Evolutionary conservation across 2,329 filamentous ascomycete species (phyloP).

Genomic region (Botryotinia globosa): DNA sequence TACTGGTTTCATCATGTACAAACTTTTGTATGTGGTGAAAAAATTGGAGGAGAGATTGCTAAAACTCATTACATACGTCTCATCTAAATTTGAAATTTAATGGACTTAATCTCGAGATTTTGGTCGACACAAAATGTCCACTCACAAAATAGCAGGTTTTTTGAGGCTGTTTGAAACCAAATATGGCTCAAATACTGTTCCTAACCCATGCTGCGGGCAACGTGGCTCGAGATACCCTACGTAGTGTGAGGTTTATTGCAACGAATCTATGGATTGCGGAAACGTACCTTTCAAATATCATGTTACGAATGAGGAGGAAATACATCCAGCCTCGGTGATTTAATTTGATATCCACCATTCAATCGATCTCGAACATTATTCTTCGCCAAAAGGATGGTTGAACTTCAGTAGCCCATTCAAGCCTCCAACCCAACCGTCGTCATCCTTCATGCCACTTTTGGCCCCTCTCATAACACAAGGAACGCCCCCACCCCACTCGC

Average conservation of each 20-base stretch:
- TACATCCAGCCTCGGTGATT: neutral
- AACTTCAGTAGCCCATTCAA: conserved; percentile 93
- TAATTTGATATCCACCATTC: neutral
- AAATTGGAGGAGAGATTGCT: neutral
- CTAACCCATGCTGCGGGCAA: neutral
- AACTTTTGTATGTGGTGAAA: neutral
- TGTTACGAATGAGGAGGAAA: neutral
- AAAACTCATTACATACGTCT: neutral
- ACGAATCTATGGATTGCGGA: neutral
- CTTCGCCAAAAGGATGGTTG: conserved; percentile 90
- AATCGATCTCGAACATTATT: conserved; percentile 15
- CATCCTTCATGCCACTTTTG: conserved; percentile 52
- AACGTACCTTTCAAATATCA: conserved; percentile 5
- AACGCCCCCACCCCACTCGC: conserved; percentile 70
- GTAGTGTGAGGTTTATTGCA: neutral
- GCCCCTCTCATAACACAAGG: conserved; percentile 79
- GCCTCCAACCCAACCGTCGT: conserved; percentile 96
- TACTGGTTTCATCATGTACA: neutral
- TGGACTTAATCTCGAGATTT: neutral
- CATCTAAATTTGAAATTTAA: neutral
- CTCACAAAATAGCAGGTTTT: neutral
- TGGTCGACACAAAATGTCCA: neutral
- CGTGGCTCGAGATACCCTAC: neutral
- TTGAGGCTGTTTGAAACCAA: neutral
- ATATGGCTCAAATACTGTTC: neutral